Percentiles rank a stretch among this genome's conserved stretches.
Evolutionary conservation across 2,329 filamentous ascomycete genomes (phyloP).

Genomic region (Venturia effusa): DNA sequence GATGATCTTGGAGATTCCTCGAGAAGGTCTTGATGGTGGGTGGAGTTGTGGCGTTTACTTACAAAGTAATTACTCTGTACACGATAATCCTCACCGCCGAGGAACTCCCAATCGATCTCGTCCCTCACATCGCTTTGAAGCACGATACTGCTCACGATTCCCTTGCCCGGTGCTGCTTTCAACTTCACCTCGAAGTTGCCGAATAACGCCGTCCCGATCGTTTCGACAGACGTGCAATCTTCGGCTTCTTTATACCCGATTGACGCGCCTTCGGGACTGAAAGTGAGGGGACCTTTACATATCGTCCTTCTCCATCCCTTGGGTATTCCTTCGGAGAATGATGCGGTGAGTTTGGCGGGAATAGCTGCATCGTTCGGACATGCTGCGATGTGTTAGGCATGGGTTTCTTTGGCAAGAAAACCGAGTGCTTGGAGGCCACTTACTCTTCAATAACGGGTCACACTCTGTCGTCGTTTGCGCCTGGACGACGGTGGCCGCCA

Average conservation of each 20-base stretch:
- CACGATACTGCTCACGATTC: constrained; percentile 9
- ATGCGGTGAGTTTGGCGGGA: constrained; percentile 22
- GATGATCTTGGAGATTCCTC: no score
- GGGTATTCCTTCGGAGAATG: constrained; percentile 28
- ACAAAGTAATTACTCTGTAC: constrained; percentile 63
- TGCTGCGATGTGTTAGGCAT: constrained; percentile 9
- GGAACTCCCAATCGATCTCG: constrained; percentile 23
- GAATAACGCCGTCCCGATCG: neutral
- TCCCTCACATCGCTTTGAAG: constrained; percentile 8
- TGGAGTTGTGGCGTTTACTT: no score
- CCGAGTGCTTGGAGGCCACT: neutral
- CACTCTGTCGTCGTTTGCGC: constrained; percentile 36
- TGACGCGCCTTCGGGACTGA: constrained; percentile 32
- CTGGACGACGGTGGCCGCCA: neutral
- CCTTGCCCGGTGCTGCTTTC: constrained; percentile 10
- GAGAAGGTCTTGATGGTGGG: no score
- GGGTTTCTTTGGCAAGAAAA: no score
- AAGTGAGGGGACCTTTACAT: constrained; percentile 32
- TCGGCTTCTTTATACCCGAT: constrained; percentile 9
- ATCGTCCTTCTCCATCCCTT: constrained; percentile 26
- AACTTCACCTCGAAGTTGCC: constrained; percentile 12
- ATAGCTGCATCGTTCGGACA: constrained; percentile 35
- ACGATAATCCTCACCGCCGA: constrained; percentile 26
- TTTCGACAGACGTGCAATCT: constrained; percentile 7
- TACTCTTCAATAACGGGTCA: constrained; percentile 31